A percentile compares a stretch with the other conserved stretches of the same genome.
These are phyloP conservation scores for Silybum marianum DNA, from an alignment of 129 eudicot species.

Conservation along the genomic window DNA sequence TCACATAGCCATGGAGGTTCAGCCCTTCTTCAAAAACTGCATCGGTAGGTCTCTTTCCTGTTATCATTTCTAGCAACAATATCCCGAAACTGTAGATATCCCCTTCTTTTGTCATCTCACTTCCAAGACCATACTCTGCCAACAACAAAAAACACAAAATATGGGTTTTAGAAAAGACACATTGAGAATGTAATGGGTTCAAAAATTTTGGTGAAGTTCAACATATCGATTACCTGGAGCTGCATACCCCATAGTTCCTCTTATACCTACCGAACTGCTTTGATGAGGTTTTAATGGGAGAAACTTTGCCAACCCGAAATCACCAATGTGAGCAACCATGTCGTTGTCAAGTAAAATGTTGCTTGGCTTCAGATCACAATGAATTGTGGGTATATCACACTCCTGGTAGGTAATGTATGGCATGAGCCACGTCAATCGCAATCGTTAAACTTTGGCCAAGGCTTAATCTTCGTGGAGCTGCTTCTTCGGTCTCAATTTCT, in stretches of 20 bases:
- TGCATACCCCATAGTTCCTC: slow-evolving; percentile 52
- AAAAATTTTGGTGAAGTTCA: too few species aligned
- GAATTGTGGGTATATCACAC: slow-evolving; percentile 32
- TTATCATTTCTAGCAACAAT: not conserved
- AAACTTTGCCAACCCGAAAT: slow-evolving; percentile 46
- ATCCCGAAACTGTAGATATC: slow-evolving; percentile 17
- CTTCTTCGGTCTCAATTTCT: not conserved
- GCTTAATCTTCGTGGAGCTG: not conserved
- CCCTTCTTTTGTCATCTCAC: slow-evolving; percentile 42
- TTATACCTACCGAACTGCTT: slow-evolving; percentile 45
- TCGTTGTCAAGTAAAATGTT: slow-evolving; percentile 40
- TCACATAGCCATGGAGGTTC: slow-evolving; percentile 19
- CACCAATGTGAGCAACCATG: slow-evolving; percentile 42
- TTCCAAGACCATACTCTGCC: slow-evolving; percentile 47
- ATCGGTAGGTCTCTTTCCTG: not conserved
- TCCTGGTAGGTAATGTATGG: slow-evolving; percentile 39
- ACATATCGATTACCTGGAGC: slow-evolving; percentile 46
- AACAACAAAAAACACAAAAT: not conserved
- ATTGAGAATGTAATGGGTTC: not conserved
- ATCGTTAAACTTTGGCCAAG: not conserved
- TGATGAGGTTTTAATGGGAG: slow-evolving; percentile 27
- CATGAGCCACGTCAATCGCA: slow-evolving; percentile 38
- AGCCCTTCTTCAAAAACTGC: not conserved
- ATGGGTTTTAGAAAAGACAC: not conserved
- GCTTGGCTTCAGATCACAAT: slow-evolving; percentile 47